Base-by-base conservation (phyloP, 2,329 filamentous ascomycete species). In the Talaromyces sp. region DNA sequence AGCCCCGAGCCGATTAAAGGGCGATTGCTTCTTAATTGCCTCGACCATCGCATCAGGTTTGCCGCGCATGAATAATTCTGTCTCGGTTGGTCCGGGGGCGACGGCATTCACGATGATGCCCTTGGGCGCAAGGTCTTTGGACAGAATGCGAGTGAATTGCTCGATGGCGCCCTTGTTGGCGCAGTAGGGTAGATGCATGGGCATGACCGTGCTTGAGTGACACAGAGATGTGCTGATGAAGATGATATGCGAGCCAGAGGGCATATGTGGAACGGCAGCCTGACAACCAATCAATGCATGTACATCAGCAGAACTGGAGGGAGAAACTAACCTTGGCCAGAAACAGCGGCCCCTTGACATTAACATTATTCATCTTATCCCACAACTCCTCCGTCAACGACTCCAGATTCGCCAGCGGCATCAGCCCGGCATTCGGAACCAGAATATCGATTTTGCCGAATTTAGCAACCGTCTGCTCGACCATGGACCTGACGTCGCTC, bases 371-470 rank as follows among this genome's bases (percentile, higher is more conserved):
- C 2, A 71, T 72, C 8, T 61, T 63, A 63, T 85, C 82, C 66
- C 81, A 86, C 62, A 80, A 75, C 8, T 72, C 75, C 67, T 85
- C 81, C 0, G 76, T 82, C 1, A 79, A 77, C 24, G 73, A 66
- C 35, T 79, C 77, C 14, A 87, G 72, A 54, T 79, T 77, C n/a
- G 74, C 76, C 72, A 83, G 78, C 2, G 73, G 73, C 71, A 85
- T 73, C 3, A 80, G 66, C 0, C 80, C 85, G 0, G 85, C 84
- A 62, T 84, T 86, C 2, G 80, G 75, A 52, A 88, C 74, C 3
- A 87, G 63, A 41, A 86, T 79, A 72, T 88, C 85, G 64, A 88
- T 81, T 62, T 78, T 79, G 27, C 80, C 80, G 63, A 82, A 86
- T 48, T 74, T 76, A 2, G 74, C 65, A 1, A 86, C 75, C 0